Conservation (phyloP, 1,284 basidiomycete genomes). For the Lignosus rhinocerotis region DNA sequence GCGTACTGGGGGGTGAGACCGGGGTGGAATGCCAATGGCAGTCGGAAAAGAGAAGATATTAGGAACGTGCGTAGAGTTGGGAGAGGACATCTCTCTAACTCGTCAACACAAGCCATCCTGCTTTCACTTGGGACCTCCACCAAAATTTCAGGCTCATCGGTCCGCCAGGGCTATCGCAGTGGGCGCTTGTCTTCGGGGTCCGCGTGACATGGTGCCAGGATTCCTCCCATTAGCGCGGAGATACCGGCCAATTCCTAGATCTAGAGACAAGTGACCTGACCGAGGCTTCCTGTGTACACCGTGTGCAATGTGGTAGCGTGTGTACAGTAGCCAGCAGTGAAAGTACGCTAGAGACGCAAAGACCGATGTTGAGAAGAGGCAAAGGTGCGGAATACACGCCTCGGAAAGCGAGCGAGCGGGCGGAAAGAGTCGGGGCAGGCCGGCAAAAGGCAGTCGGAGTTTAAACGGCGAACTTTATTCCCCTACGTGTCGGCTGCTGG, state of each 20-base stretch:
- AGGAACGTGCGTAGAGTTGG: slow-evolving; percentile 15
- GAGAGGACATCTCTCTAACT: slow-evolving; percentile 17
- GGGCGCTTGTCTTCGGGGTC: slow-evolving; percentile 15
- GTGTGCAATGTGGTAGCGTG: background rate
- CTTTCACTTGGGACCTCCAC: background rate
- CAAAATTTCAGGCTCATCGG: slow-evolving; percentile 19
- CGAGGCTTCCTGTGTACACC: background rate
- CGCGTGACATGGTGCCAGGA: slow-evolving; percentile 10
- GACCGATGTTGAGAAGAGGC: background rate
- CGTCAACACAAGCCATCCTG: background rate
- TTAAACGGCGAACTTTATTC: slow-evolving; percentile 36
- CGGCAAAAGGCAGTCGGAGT: slow-evolving; percentile 32
- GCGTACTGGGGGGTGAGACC: slow-evolving; percentile 12
- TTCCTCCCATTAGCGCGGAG: slow-evolving; percentile 2
- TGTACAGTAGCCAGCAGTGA: background rate
- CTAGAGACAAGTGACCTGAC: background rate
- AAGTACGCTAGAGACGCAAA: background rate
- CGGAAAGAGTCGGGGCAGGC: slow-evolving; percentile 32
- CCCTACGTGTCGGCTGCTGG: slow-evolving; percentile 27
- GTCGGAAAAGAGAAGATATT: slow-evolving; percentile 3
- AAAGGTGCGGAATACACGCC: slow-evolving; percentile 50
- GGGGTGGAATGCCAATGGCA: slow-evolving; percentile 5
- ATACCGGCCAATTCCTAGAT: slow-evolving; percentile 16
- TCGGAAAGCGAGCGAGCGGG: slow-evolving; percentile 11
- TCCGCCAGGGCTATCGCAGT: slow-evolving; percentile 3